Evolutionary conservation across 2,329 filamentous ascomycete genomes (phyloP), one percentile per base, ranked within the genome.

Genomic region (Cladosporium austrohemisphaericum): DNA sequence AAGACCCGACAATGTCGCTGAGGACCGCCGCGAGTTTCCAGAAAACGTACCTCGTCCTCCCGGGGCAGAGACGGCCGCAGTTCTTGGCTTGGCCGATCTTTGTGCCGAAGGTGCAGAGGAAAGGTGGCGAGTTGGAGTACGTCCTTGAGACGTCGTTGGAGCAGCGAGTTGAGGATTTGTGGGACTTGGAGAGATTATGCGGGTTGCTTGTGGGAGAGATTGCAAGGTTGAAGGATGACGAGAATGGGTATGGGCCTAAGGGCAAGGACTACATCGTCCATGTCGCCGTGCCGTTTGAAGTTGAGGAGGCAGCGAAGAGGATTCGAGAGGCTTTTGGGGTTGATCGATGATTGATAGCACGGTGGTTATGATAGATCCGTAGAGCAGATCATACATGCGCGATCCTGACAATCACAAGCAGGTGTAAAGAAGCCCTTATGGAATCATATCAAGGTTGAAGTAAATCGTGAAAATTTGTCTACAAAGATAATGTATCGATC

Each of bases 1-100:
- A 75, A 53, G 72, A 75, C 55, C 71, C 72, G 0, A 75, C 72
- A 0, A 75, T 75, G 73, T 65, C 65, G 36, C 53, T 66, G 20
- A 59, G 71, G 8, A 74, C 73, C 0, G 58, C 63, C 2, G 68
- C 68, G 2, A 69, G 70, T 2, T 75, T 75, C 43, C 53, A 68
- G 40, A 69, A 68, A 51, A 60, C 57, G 0, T 75, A 69, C 49
- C 56, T 60, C 5, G 55, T 62, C 20, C 9, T 55, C 4, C 29
- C 41, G 5, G 14, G 9, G 19, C 28, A 5, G 1, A 25, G 53
- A 10, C 14, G 26, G 1, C 60, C 65, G 0, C 49, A 45, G 2
- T 60, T 71, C 36, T n/a, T 55, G 9, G 57, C 58, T 28, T 68
- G 63, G 51, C 68, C 68, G 1, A 53, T 61, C 2, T 65, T 69